phyloP scores from a whole-genome alignment of 2,329 filamentous ascomycete species.

The Penicillium brasilianum region DNA sequence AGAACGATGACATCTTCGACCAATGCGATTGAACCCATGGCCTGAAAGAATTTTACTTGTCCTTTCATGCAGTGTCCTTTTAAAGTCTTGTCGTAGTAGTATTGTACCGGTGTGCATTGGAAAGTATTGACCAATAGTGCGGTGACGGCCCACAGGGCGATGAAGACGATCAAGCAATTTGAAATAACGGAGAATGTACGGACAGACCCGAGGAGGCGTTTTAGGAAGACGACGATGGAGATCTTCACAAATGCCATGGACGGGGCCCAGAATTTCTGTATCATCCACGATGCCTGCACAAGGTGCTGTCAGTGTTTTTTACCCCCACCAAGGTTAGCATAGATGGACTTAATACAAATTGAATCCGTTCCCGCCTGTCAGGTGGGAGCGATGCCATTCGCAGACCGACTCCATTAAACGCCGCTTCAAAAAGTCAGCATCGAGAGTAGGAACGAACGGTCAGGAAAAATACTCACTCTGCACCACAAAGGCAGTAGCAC shows the following conservation, averaged over 20 bases:
- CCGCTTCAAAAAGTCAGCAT: background rate
- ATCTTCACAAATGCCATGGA: constrained; percentile 28
- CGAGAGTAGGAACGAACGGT: background rate
- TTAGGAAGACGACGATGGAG: constrained; percentile 26
- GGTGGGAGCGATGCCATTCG: background rate
- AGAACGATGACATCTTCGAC: constrained; percentile 27
- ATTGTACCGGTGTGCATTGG: constrained; percentile 28
- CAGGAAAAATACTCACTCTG: background rate
- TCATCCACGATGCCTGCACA: constrained; percentile 26
- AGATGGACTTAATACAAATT: constrained; percentile 9
- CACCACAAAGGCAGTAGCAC: constrained; percentile 11
- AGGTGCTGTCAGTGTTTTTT: background rate
- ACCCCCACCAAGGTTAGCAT: background rate
- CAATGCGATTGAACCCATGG: constrained; percentile 22
- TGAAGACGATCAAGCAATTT: constrained; percentile 15
- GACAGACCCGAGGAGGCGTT: constrained; percentile 19
- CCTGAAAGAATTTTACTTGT: constrained; percentile 23
- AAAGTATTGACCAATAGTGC: constrained; percentile 28
- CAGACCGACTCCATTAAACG: background rate
- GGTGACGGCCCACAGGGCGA: constrained; percentile 22
- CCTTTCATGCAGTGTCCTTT: constrained; percentile 26
- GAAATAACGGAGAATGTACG: constrained; percentile 9
- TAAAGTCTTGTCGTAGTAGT: constrained; percentile 25
- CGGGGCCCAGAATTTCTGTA: constrained; percentile 27
- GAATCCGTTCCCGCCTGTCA: constrained; percentile 8